A percentile compares a stretch with the other conserved stretches of the same genome.
These are phyloP conservation scores for Marchantia paleacea DNA, from an alignment of 225 moss, liverwort and hornwort species.

Conservation along the genomic window DNA sequence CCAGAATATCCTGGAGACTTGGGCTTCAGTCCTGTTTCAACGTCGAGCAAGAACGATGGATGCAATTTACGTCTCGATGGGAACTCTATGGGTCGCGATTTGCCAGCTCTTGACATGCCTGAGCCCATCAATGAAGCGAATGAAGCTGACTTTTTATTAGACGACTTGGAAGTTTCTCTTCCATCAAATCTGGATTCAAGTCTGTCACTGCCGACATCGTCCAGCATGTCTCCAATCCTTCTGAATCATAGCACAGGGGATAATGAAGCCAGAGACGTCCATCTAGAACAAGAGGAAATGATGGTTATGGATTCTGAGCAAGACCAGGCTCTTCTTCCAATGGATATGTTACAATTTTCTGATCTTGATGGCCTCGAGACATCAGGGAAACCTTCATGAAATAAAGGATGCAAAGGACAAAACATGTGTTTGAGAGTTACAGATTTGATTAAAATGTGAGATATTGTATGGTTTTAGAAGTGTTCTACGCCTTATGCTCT, in stretches of 20 bases:
- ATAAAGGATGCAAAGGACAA: background rate
- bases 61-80: constrained; percentile 5
- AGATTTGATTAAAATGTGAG: no score
- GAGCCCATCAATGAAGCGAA: constrained; percentile 87
- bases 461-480: no score
- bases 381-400: constrained; percentile 20
- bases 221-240: constrained; percentile 40
- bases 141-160: constrained; percentile 95
- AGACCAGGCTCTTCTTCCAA: constrained; percentile 48
- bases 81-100: constrained; percentile 25
- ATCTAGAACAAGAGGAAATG: constrained; percentile 55
- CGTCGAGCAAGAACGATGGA: constrained; percentile 13
- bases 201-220: constrained; percentile 52
- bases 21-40: constrained; percentile 26
- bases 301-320: constrained; percentile 49
- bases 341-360: constrained; percentile 38
- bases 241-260: constrained; percentile 36
- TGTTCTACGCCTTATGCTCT: no score
- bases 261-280: constrained; percentile 34
- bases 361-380: constrained; percentile 19
- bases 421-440: background rate
- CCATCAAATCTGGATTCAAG: constrained; percentile 70
- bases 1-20: constrained; percentile 18
- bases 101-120: constrained; percentile 49
- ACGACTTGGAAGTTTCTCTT: constrained; percentile 77